Base-by-base conservation (phyloP, 1,284 basidiomycete species). In the Leccinum fallax region DNA sequence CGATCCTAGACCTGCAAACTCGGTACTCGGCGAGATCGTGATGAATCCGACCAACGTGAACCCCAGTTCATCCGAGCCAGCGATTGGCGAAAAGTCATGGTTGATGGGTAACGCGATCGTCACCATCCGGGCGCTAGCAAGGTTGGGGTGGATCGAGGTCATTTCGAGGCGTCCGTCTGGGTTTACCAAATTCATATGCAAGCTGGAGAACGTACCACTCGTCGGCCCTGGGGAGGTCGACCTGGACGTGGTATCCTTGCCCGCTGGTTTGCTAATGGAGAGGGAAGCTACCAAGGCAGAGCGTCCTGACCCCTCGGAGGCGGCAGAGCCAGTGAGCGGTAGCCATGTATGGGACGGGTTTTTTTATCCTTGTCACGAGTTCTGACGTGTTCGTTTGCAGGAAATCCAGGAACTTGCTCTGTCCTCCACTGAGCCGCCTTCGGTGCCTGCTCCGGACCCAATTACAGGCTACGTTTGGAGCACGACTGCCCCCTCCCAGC, bases 91-190 rank as follows among this genome's bases (percentile, higher is more conserved):
- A 73, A 94, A 94, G 76, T 89, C 90, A 0, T 99, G 96, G 96
- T 73, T 97, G 28, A 77, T 93, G 60, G 96, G 95, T 1, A 90
- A 94, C 67, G 88, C 94, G 0, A 83, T 99, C 54, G 80, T 99
- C 56, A 96, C 95, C 2, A 85, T 98, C 53, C 88, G 90, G 11
- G 80, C 88, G 0, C 81, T 97, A 43, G 80, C 84, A 7, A 84
- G 88, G 62, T 80, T 86, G 1, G 95, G 95, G 3, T 98, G 97
- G 97, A 85, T 96, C 26, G 94, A 97, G 71, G 87, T 98, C 7
- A 78, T 90, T 40, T 90, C 92, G 0, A 86, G 95, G 8, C 84
- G 97, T 19, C 90, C 97, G 0, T 98, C 96, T 1, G 97, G 97
- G 5, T 89, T 90, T 62, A 93, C 93, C 4, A 87, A 85, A 67